Evolutionary conservation across 306 rosid genomes (phyloP).

Genomic region (Cucumis melo): DNA sequence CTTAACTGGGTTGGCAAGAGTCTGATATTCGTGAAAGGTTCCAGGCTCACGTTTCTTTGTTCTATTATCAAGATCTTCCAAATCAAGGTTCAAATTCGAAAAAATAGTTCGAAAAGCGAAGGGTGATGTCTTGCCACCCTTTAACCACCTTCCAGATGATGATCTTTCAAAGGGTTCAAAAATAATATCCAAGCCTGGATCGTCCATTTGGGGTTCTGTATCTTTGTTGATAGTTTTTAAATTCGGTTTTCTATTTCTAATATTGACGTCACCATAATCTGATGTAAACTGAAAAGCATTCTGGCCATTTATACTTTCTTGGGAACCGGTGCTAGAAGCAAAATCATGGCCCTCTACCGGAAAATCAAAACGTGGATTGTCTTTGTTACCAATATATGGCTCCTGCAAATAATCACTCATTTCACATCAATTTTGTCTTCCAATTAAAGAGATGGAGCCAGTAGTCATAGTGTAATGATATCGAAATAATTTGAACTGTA

Average conservation of each 20-base stretch:
- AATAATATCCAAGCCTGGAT: constrained; percentile 16
- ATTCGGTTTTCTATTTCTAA: not conserved
- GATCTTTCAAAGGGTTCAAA: constrained; percentile 21
- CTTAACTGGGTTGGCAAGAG: constrained; percentile 7
- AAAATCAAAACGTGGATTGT: constrained; percentile 32
- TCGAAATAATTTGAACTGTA: not conserved
- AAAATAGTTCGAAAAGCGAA: constrained; percentile 19
- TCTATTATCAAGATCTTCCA: constrained; percentile 13
- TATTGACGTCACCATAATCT: constrained; percentile 17
- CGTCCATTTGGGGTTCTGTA: constrained; percentile 15
- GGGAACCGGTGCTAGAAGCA: constrained; percentile 11
- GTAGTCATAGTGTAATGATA: not conserved
- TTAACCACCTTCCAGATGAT: constrained; percentile 25
- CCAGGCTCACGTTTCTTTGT: not conserved
- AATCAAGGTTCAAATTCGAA: constrained; percentile 11
- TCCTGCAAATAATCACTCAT: constrained; percentile 23
- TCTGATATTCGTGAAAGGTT: constrained; percentile 20
- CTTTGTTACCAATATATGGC: constrained; percentile 24
- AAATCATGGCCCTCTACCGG: constrained; percentile 16
- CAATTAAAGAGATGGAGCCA: not conserved
- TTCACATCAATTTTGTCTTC: not conserved
- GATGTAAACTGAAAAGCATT: constrained; percentile 15
- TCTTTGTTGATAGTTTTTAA: constrained; percentile 16
- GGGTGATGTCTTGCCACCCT: constrained; percentile 20
- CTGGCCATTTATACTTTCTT: not conserved